Base-by-base conservation (phyloP, 129 eudicot genomes). In the Erigeron canadensis region DNA sequence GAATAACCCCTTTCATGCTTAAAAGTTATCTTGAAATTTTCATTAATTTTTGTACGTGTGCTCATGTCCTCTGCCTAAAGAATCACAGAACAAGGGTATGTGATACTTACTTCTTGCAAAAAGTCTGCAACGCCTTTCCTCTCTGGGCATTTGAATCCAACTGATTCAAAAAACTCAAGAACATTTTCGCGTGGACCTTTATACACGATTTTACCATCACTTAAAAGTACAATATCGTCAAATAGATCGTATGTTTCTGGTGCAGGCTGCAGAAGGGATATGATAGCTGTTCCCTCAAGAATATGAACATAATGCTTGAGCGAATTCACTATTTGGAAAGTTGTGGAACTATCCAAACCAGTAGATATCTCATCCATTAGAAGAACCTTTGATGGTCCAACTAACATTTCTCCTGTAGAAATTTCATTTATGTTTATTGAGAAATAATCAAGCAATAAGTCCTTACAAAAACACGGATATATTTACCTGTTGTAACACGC, bases 321-420 rank as follows among this genome's bases (percentile, higher is more conserved):
- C n/a, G 95, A 79, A 56, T 84, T 84, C 81, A 88, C 96, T 43
- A 91, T 86, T 70, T 86, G 93, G 50, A 57, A 91, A 45, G 98
- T 86, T 41, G 98, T 88, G 0, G 98, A 88, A 76, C 91, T 88
- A 76, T 91, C 98, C 81, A 91, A 81, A 40, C 98, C 98, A 57
- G 98, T 91, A 16, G 96, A 91, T 84, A 91, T 91, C 77, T 91
- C 98, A 17, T 91, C 98, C 96, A 91, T 91, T 70, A 91, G 86
- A 15, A 91, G 87, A 47, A 89, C 96, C 73, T 81, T 88, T 8
- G 98, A 50, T 23, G 98, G 98, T 51, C 98, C 96, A 69, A 91
- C 98, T 45, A 91, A 63, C 96, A 91, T 86, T 79, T 91, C 98
- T 12, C 96, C 91, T 83, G 67, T 13, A 22, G 39, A 63, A 2